A percentile compares a stretch with the other conserved stretches of the same genome.
Conservation (phyloP, 495 filamentous ascomycete species). For the Echria macrotheca region DNA sequence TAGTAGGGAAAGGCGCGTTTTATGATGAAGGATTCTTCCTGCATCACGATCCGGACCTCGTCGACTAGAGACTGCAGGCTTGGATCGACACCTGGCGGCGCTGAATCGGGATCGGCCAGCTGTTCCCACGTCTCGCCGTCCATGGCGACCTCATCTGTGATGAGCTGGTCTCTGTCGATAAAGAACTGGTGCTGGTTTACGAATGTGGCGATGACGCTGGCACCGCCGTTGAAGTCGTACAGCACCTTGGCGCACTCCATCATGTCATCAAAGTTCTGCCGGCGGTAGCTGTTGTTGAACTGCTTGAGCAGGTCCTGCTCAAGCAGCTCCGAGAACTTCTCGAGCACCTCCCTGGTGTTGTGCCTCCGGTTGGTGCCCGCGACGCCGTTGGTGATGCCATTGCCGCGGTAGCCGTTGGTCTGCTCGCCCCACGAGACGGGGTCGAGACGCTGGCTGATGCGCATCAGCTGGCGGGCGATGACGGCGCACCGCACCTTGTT, state of each 20-base stretch:
- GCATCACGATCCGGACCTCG: constrained; percentile 91
- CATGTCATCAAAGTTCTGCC: constrained; percentile 95
- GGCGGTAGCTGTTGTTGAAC: constrained; percentile 93
- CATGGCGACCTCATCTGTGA: constrained; percentile 80
- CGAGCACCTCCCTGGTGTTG: constrained; percentile 85
- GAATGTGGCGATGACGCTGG: constrained; percentile 88
- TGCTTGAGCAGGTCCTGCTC: constrained; percentile 94
- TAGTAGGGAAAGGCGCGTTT: constrained; percentile 93
- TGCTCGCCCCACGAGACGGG: constrained; percentile 63
- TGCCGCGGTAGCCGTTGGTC: constrained; percentile 46
- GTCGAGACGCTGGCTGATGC: constrained; percentile 81
- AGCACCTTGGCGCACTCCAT: constrained; percentile 88
- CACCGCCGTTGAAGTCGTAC: constrained; percentile 91
- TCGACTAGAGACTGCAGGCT: constrained; percentile 87
- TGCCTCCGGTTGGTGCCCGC: constrained; percentile 34
- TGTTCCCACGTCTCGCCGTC: constrained; percentile 85
- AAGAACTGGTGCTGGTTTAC: constrained; percentile 99
- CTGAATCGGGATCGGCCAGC: constrained; percentile 88
- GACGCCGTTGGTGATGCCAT: constrained; percentile 50
- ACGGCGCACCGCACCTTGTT: constrained; percentile 84
- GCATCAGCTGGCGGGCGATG: constrained; percentile 81
- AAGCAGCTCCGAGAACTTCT: constrained; percentile 92
- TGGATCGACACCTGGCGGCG: constrained; percentile 83
- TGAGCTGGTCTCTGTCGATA: constrained; percentile 83
- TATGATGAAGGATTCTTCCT: constrained; percentile 94